Evolutionary conservation across 1,284 basidiomycete genomes (phyloP).

Genomic region (Pseudozyma flocculosa): DNA sequence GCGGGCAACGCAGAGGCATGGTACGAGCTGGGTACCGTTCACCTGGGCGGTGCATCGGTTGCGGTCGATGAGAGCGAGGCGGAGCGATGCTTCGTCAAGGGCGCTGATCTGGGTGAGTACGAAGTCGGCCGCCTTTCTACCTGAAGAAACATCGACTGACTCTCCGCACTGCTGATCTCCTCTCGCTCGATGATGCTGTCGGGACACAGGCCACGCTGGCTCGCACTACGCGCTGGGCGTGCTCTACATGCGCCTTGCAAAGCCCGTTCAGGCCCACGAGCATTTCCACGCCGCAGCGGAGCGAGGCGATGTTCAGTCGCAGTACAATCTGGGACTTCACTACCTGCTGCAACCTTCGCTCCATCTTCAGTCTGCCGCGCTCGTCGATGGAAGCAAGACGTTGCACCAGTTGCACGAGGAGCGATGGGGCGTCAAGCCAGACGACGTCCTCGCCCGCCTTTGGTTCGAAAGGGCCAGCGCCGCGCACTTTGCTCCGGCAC

Average conservation of each 20-base stretch:
- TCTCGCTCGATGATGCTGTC: no score
- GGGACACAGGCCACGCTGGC: slow-evolving; percentile 13
- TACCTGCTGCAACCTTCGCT: slow-evolving; percentile 18
- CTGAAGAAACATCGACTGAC: no score
- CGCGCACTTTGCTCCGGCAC: slow-evolving; percentile 16
- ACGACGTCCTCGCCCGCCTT: slow-evolving; percentile 38
- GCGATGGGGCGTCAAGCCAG: slow-evolving; percentile 36
- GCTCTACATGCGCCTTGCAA: slow-evolving; percentile 10
- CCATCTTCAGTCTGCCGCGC: background rate
- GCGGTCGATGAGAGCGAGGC: slow-evolving; percentile 23
- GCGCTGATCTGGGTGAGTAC: slow-evolving; percentile 25
- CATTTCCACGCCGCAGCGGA: slow-evolving; percentile 44
- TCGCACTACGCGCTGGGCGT: slow-evolving; percentile 26
- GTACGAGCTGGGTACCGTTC: slow-evolving; percentile 42
- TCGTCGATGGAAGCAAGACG: slow-evolving; percentile 16
- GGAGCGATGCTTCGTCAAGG: slow-evolving; percentile 22
- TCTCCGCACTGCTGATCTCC: no score
- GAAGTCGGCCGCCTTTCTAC: no score
- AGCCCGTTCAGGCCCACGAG: slow-evolving; percentile 7
- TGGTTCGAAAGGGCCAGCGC: slow-evolving; percentile 35
- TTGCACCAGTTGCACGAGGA: slow-evolving; percentile 33
- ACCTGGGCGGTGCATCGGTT: slow-evolving; percentile 24
- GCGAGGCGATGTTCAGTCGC: slow-evolving; percentile 46
- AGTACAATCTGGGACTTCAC: slow-evolving; percentile 45
- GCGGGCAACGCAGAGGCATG: slow-evolving; percentile 45